Evolutionary conservation across 345 rosid genomes (phyloP).

Genomic region (Eucalyptus camaldulensis): DNA sequence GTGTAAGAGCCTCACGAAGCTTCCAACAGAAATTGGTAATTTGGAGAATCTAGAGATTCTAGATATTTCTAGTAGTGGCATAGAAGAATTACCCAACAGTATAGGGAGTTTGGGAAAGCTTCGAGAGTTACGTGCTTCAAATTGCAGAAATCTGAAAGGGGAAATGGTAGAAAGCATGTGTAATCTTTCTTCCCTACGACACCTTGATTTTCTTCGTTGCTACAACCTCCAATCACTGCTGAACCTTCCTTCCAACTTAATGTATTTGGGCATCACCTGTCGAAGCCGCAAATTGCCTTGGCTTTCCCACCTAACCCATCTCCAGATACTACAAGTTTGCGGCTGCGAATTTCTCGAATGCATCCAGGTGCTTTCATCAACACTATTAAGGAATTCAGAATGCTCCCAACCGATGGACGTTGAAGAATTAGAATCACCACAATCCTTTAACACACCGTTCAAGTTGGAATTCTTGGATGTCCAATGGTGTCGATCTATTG

Average conservation of each 20-base stretch:
- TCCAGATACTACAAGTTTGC: fast-evolving
- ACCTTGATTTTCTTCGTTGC: fast-evolving
- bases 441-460: background rate
- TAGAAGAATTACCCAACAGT: background rate
- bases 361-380: background rate
- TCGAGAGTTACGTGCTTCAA: fast-evolving
- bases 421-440: background rate
- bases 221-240: fast-evolving
- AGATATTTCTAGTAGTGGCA: fast-evolving
- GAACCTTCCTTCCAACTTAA: background rate
- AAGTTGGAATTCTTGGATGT: background rate
- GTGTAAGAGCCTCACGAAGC: background rate
- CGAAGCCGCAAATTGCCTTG: background rate
- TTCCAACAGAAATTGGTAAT: background rate
- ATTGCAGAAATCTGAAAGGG: fast-evolving
- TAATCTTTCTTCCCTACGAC: background rate
- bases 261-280: background rate
- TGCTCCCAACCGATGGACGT: background rate
- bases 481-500: fast-evolving
- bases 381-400: too few relatives aligned
- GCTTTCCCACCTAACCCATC: background rate
- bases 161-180: background rate
- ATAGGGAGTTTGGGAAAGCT: background rate
- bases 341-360: fast-evolving
- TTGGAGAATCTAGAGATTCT: background rate